These are phyloP conservation scores for Hymenoscyphus linearis DNA, from an alignment of 2,329 filamentous ascomycete genomes.

Conservation along the genomic window DNA sequence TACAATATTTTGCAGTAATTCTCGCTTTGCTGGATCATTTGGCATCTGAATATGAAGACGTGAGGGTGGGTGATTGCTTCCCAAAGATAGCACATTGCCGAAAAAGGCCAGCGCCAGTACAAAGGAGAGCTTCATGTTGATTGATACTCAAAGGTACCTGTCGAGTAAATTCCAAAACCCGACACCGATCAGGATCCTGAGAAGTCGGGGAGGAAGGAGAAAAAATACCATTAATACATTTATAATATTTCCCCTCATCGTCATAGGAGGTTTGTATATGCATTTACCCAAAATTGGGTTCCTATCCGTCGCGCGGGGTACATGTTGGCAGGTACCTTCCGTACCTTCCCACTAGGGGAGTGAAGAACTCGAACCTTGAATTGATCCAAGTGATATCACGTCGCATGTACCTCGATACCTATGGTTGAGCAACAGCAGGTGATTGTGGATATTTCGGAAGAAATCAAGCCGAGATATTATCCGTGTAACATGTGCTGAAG, in stretches of 20 bases:
- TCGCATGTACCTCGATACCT: background rate
- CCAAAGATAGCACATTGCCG: background rate
- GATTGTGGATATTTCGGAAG: background rate
- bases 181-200: background rate
- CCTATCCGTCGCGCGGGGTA: background rate
- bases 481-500: background rate
- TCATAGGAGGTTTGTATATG: background rate
- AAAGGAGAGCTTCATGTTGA: background rate
- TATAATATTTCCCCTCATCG: background rate
- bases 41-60: background rate
- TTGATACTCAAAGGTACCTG: background rate
- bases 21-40: background rate
- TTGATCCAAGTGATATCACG: background rate
- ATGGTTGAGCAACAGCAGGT: background rate
- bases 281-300: background rate
- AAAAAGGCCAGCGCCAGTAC: background rate
- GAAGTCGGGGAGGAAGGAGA: background rate
- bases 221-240: background rate
- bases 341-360: background rate
- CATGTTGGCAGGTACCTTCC: background rate
- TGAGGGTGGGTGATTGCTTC: background rate
- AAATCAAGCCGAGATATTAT: background rate
- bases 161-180: background rate
- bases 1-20: conserved; percentile 32
- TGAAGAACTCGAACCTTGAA: background rate